Evolutionary conservation across 441 rosid species (phyloP), one percentile per base, ranked within the genome.

Genomic region (Gossypium schwendimanii): DNA sequence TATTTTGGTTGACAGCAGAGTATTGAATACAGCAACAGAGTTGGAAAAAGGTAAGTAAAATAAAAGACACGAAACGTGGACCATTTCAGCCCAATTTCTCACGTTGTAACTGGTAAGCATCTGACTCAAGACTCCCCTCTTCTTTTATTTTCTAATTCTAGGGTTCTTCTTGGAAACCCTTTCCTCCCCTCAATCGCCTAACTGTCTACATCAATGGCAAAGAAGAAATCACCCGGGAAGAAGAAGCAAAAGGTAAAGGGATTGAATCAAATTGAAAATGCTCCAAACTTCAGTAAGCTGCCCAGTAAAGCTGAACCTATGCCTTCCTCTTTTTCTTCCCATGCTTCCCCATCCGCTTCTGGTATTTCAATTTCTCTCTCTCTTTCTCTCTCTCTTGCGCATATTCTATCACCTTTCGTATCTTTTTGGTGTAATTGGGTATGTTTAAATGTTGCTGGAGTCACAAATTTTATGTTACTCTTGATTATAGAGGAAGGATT

Each of bases 221-320:
- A 21, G 69, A 45, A 44, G 36, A 64, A 64, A 44, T 17, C 4
- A 12, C 11, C 69, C 7, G 33, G 15, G 55, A 68, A 68, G 6
- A 68, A 26, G 60, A 68, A 52, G 71, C 71, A 4, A 28, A 68
- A 68, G 71, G 53, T 68, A 0, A 68, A 68, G 60, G 71, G 53
- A 68, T 50, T 68, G 57, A 52, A 50, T 33, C 60, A 68, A 17
- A 50, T 68, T 26, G 60, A 28, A 5, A 50, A 68, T 50, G 60
- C 31, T 28, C 26, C 71, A 3, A 50, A 50, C 45, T 50, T 68
- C 5, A 50, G 4, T 15, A 52, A 50, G 15, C 45, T 50, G 4
- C 26, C 71, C 60, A 17, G 1, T 4, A 68, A 15, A 28, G 71
- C 26, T 50, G 71, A 55, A 26, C 3, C 71, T 50, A 9, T 28